Conservation (phyloP, 2,329 filamentous ascomycete genomes). For the Colletotrichum musae region DNA sequence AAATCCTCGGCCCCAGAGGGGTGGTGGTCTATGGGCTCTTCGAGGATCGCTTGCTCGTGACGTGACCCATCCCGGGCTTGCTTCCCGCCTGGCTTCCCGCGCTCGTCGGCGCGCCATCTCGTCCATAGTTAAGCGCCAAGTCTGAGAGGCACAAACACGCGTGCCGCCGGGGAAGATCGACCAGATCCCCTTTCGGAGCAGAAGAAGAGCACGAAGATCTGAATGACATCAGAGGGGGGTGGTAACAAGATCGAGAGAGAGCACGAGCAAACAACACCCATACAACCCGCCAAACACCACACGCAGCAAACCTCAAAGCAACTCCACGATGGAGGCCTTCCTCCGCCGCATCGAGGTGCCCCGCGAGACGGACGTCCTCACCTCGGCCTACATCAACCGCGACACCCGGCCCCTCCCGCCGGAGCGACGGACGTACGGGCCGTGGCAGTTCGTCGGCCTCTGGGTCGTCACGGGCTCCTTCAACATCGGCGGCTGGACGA, state of each 20-base stretch:
- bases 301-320: background rate
- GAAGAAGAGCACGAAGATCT: background rate
- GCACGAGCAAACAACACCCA: no score
- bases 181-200: no score
- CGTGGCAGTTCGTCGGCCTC: constrained; percentile 50
- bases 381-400: constrained; percentile 47
- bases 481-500: constrained; percentile 52
- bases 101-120: no score
- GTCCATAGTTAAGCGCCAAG: no score
- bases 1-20: no score
- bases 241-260: no score
- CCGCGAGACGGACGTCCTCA: constrained; percentile 44
- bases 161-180: no score
- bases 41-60: no score
- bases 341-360: constrained; percentile 44
- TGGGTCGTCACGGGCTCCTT: constrained; percentile 53
- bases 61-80: no score
- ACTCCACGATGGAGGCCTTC: constrained; percentile 20
- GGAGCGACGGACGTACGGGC: constrained; percentile 49
- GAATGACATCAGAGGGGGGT: background rate
- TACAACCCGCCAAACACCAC: background rate
- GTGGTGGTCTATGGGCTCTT: no score
- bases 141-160: no score
- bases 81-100: no score
- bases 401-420: constrained; percentile 49